These are phyloP conservation scores for Dorcoceras hygrometricum DNA, from an alignment of 257 asterid genomes.

Conservation along the genomic window DNA sequence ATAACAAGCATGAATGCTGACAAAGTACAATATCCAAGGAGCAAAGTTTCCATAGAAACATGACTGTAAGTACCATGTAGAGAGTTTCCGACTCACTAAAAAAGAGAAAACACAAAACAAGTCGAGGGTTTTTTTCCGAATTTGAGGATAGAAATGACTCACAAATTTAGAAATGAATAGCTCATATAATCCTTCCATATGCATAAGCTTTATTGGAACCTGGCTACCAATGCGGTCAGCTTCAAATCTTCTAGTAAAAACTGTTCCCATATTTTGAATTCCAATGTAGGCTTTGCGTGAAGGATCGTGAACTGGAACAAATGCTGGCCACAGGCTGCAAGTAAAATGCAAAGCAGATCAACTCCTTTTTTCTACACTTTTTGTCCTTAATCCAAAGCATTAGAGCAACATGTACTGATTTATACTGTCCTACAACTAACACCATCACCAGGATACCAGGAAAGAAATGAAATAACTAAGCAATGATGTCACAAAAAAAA, in stretches of 20 bases:
- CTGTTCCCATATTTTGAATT: conserved; percentile 94
- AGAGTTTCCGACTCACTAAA: not conserved
- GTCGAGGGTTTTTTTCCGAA: not conserved
- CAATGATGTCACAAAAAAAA: not conserved
- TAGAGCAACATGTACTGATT: not conserved
- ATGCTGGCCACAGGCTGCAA: conserved; percentile 97
- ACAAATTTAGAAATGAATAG: conserved; percentile 18
- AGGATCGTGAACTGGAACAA: conserved; percentile 99
- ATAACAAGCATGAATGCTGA: not conserved
- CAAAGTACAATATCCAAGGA: not conserved
- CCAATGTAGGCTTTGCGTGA: conserved; percentile 94
- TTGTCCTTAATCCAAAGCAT: conserved; percentile 14
- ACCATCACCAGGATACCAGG: not conserved
- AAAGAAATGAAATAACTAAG: no score
- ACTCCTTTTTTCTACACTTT: conserved; percentile 16
- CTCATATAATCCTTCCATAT: conserved; percentile 94
- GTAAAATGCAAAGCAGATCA: conserved; percentile 24
- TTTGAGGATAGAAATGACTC: not conserved
- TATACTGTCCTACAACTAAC: not conserved
- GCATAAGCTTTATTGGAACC: conserved; percentile 95
- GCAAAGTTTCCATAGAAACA: not conserved
- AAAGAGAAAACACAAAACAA: no score
- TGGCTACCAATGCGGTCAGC: conserved; percentile 93
- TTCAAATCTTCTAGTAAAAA: conserved; percentile 93
- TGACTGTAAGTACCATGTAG: not conserved